Conservation (phyloP, 305 asterid species). For the Fraxinus sp. region DNA sequence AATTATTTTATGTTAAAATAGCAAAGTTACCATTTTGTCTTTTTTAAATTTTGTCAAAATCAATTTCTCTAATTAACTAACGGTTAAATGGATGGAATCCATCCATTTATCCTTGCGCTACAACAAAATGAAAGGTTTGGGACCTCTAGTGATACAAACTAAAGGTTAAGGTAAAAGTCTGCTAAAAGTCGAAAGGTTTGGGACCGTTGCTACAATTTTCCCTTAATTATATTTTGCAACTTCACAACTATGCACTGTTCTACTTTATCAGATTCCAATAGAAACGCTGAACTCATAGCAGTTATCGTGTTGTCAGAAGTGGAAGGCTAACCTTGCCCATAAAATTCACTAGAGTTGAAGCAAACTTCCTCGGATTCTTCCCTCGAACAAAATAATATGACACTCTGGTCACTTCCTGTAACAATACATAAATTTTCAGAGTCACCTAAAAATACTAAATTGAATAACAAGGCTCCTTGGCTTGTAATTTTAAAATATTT, state of each 20-base stretch:
- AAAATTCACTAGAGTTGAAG: constrained; percentile 76
- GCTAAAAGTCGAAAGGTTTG: no score
- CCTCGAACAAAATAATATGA: constrained; percentile 85
- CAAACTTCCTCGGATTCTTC: constrained; percentile 76
- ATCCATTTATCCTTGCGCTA: no score
- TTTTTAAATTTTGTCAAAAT: no score
- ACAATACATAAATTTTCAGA: constrained; percentile 18
- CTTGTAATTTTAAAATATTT: neutral
- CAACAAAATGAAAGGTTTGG: no score
- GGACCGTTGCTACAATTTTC: no score
- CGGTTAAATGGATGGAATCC: no score
- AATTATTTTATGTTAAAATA: no score
- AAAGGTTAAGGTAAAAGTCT: no score
- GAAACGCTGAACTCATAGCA: neutral
- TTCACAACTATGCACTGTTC: neutral
- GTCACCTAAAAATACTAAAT: constrained; percentile 2
- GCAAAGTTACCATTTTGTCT: no score
- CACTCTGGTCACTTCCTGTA: constrained; percentile 89
- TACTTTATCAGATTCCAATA: neutral
- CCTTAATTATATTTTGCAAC: neutral
- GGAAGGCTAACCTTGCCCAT: constrained; percentile 73
- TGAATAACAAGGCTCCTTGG: constrained; percentile 3
- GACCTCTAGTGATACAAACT: no score
- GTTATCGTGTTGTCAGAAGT: constrained; percentile 9
- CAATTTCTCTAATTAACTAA: no score